phyloP scores from a whole-genome alignment of 1,139 yeast species.

The Meyerozyma elateridarum region DNA sequence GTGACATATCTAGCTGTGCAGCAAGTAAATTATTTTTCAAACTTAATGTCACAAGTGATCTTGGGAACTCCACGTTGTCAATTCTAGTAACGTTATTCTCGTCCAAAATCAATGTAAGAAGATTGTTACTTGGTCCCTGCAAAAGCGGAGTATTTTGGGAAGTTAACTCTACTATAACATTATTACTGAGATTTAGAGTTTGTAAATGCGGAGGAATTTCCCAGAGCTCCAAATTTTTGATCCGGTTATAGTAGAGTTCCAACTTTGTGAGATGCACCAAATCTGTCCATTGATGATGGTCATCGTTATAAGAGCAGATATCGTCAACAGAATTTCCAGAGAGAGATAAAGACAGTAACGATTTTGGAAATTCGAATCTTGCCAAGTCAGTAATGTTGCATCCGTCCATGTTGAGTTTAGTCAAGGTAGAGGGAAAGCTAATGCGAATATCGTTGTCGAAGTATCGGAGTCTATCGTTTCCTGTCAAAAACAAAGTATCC shows the following conservation, averaged over 20 bases:
- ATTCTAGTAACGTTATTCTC: conserved; percentile 1
- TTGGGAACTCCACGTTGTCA: conserved; percentile 1
- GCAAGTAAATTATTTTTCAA: conserved; percentile 7
- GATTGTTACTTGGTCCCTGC: conserved; percentile 5
- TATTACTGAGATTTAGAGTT: conserved; percentile 20
- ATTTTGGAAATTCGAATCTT: conserved; percentile 23
- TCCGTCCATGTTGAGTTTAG: conserved; percentile 18
- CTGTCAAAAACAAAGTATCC: conserved; percentile 13
- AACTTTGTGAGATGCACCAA: conserved; percentile 13
- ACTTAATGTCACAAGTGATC: conserved; percentile 6
- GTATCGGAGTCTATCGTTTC: conserved; percentile 12
- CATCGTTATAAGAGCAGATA: conserved; percentile 15
- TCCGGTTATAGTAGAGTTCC: conserved; percentile 15
- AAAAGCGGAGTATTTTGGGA: neutral
- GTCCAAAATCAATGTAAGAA: neutral
- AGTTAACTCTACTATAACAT: conserved; percentile 13
- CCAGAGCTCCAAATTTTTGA: conserved; percentile 11
- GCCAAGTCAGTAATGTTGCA: conserved; percentile 19
- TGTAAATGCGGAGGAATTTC: conserved; percentile 10
- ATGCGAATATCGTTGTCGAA: conserved; percentile 9
- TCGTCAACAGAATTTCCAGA: conserved; percentile 19
- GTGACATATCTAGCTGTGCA: neutral
- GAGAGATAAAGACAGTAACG: conserved; percentile 20
- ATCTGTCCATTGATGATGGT: conserved; percentile 20
- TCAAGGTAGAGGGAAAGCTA: conserved; percentile 16